Conservation (phyloP, 768 basidiomycete genomes). For the Termitomyces heimii region DNA sequence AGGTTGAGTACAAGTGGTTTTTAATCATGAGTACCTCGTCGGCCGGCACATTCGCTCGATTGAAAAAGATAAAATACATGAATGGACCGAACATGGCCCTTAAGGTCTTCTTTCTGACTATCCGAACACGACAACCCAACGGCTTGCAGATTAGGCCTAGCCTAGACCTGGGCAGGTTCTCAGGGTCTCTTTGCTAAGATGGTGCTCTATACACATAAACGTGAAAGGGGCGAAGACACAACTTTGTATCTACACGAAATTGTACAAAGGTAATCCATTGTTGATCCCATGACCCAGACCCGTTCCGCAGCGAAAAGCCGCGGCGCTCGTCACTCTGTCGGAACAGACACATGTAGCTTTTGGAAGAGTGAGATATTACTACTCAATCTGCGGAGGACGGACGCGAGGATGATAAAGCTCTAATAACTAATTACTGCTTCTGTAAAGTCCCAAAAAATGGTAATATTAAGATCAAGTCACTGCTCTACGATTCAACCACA, state of each 20-base stretch:
- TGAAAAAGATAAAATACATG: background rate
- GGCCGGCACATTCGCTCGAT: background rate
- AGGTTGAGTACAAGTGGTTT: background rate
- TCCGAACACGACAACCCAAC: background rate
- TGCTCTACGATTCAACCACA: slow-evolving; percentile 81
- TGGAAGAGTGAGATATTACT: background rate
- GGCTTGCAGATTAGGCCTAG: background rate
- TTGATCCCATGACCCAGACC: background rate
- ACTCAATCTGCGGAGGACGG: background rate
- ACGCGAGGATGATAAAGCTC: background rate
- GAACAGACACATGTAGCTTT: background rate
- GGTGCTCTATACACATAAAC: background rate
- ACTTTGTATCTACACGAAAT: background rate
- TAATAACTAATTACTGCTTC: background rate
- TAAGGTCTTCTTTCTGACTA: background rate
- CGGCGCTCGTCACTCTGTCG: background rate
- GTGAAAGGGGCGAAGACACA: background rate
- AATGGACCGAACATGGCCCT: background rate
- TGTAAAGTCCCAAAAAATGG: background rate
- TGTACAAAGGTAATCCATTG: background rate
- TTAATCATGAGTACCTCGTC: background rate
- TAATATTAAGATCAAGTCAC: slow-evolving; percentile 32
- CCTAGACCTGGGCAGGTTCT: background rate
- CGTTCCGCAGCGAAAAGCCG: background rate
- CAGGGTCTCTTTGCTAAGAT: background rate